A percentile compares a stretch with the other conserved stretches of the same genome.
Conservation (phyloP, 352 stramenopile genomes). For the Paralagenidium karlingii region DNA sequence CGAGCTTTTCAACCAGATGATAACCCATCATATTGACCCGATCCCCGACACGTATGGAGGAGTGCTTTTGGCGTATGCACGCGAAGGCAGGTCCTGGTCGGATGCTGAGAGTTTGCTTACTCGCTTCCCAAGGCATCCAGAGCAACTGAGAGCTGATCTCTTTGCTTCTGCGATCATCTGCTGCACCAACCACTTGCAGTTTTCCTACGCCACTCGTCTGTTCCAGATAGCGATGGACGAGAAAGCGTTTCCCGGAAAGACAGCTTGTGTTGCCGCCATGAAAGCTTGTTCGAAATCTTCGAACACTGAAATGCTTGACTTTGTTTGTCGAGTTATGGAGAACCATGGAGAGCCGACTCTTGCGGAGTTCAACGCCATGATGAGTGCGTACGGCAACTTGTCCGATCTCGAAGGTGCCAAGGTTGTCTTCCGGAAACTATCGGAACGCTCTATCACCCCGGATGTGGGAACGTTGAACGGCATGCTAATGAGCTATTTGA, state of each 20-base stretch:
- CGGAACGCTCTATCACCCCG: constrained; percentile 15
- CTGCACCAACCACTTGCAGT: constrained; percentile 59
- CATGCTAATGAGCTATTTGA: constrained; percentile 39
- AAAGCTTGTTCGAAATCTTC: constrained; percentile 48
- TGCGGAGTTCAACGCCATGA: constrained; percentile 57
- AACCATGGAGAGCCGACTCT: constrained; percentile 34
- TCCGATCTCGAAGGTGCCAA: constrained; percentile 49
- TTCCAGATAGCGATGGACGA: constrained; percentile 47
- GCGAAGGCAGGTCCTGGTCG: too few relatives aligned
- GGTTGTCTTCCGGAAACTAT: constrained; percentile 32
- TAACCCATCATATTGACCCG: constrained; percentile 18
- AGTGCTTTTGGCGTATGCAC: constrained; percentile 48
- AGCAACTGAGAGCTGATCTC: background rate
- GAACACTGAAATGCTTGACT: constrained; percentile 37
- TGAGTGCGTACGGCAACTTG: constrained; percentile 65
- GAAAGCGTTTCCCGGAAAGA: constrained; percentile 50
- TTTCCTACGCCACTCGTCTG: constrained; percentile 34
- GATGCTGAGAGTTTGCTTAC: constrained; percentile 57
- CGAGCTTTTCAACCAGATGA: constrained; percentile 66
- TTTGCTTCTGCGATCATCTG: constrained; percentile 67
- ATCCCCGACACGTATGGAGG: constrained; percentile 71
- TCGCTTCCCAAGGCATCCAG: background rate
- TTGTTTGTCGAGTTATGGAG: constrained; percentile 55
- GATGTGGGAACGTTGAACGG: constrained; percentile 63
- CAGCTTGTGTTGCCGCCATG: too few relatives aligned